Evolutionary conservation across 768 basidiomycete genomes (phyloP).

Genomic region (Lentinus brumalis): DNA sequence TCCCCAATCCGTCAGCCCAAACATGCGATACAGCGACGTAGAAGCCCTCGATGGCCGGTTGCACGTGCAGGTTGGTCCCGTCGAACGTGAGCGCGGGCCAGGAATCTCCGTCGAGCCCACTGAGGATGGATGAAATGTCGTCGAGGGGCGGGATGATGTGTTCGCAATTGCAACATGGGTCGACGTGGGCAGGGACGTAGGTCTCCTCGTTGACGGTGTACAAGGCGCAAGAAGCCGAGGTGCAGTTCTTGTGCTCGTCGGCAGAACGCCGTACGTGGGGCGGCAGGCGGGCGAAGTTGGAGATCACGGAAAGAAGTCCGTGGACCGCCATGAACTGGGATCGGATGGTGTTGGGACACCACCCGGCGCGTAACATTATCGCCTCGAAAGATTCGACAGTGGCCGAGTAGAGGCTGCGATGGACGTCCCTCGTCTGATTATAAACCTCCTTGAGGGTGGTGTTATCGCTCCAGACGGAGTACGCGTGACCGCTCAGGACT

Average conservation of each 20-base stretch:
- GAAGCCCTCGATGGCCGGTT: not conserved
- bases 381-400: not conserved
- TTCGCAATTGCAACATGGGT: constrained; percentile 4
- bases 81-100: not conserved
- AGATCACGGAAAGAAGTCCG: not conserved
- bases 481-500: not conserved
- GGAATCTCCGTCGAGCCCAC: not conserved
- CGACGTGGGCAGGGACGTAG: constrained; percentile 7
- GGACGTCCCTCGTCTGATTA: not conserved
- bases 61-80: not conserved
- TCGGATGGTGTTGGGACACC: constrained; percentile 3
- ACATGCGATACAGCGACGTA: constrained; percentile 20
- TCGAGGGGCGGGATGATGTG: constrained; percentile 7
- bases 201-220: constrained; percentile 1
- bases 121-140: constrained; percentile 1
- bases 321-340: not conserved
- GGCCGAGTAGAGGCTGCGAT: not conserved
- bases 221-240: constrained; percentile 2
- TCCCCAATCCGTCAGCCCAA: constrained; percentile 21
- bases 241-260: constrained; percentile 7
- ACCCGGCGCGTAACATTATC: not conserved
- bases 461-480: not conserved
- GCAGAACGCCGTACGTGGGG: not conserved
- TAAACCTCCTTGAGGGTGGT: not conserved
- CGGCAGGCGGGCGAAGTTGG: constrained; percentile 2